Evolutionary conservation across 2,329 filamentous ascomycete genomes (phyloP).

Genomic region (Pseudogymnoascus verrucosus): DNA sequence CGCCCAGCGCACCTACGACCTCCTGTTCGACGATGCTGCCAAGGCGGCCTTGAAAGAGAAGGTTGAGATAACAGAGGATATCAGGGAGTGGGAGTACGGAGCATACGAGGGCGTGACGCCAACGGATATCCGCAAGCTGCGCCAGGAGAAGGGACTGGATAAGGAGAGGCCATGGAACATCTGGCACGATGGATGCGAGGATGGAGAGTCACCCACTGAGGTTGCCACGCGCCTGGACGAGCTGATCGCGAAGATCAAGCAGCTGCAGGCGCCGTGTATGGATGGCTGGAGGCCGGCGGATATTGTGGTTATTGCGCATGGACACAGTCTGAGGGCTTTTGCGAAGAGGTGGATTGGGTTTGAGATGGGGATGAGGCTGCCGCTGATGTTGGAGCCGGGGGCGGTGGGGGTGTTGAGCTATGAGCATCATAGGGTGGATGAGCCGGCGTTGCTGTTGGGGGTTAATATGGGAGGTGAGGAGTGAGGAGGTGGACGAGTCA

Average conservation of each 20-base stretch:
- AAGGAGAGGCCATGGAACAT: slow-evolving; percentile 59
- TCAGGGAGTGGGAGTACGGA: slow-evolving; percentile 87
- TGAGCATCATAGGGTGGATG: slow-evolving; percentile 68
- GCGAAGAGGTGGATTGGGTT: slow-evolving; percentile 79
- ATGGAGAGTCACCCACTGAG: slow-evolving; percentile 65
- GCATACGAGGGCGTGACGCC: slow-evolving; percentile 77
- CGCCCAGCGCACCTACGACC: slow-evolving; percentile 79
- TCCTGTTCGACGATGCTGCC: slow-evolving; percentile 50
- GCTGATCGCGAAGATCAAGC: slow-evolving; percentile 66
- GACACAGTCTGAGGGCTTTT: slow-evolving; percentile 84
- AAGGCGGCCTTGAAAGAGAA: neutral
- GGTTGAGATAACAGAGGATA: slow-evolving; percentile 61
- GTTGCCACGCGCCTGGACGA: slow-evolving; percentile 65
- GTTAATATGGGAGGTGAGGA: neutral
- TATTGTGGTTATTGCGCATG: slow-evolving; percentile 77
- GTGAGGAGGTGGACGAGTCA: neutral
- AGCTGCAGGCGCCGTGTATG: slow-evolving; percentile 42
- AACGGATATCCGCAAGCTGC: slow-evolving; percentile 54
- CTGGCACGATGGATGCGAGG: slow-evolving; percentile 77
- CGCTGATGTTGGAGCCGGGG: slow-evolving; percentile 75
- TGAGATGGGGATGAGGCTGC: slow-evolving; percentile 64
- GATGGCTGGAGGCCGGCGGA: slow-evolving; percentile 46
- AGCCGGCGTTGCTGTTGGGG: slow-evolving; percentile 72
- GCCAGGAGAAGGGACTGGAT: slow-evolving; percentile 47
- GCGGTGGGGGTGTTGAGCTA: slow-evolving; percentile 73